Percentiles rank a stretch among this genome's conserved stretches.
These are phyloP conservation scores for Neopestalotiopsis sp. DNA, from an alignment of 2,329 filamentous ascomycete species.

Conservation along the genomic window DNA sequence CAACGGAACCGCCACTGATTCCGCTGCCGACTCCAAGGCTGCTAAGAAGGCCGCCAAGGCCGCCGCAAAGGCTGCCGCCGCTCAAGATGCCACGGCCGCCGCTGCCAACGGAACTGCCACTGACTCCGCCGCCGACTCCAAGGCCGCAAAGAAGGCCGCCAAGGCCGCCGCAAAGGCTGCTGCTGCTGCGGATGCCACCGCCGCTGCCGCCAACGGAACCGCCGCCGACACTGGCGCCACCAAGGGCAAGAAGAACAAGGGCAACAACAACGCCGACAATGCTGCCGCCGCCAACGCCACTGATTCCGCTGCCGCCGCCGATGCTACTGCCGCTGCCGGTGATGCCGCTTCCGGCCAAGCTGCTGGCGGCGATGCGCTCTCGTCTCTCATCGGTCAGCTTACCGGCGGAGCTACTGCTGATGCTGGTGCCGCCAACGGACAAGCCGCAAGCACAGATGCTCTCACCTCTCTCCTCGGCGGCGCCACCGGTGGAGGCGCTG, in stretches of 20 bases:
- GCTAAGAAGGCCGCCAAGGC: conserved; percentile 9
- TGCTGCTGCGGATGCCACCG: not conserved
- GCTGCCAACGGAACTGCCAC: not conserved
- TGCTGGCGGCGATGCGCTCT: not conserved
- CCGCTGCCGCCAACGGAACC: not conserved
- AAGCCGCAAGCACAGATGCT: not conserved
- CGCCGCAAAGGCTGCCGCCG: not conserved
- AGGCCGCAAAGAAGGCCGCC: conserved; percentile 5
- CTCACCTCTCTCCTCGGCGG: not conserved
- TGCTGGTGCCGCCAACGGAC: not conserved
- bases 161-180: conserved; percentile 12
- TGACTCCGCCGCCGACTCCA: not conserved
- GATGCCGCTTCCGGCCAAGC: not conserved
- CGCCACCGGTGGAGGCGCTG: not conserved
- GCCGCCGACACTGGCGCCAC: not conserved
- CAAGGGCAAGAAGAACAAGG: conserved; percentile 28
- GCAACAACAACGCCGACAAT: conserved; percentile 32
- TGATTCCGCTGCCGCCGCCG: not conserved
- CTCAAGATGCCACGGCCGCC: not conserved
- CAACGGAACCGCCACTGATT: not conserved
- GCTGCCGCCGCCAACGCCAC: conserved; percentile 47
- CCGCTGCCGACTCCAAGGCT: not conserved
- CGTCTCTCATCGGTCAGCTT: not conserved
- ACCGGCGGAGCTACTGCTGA: not conserved
- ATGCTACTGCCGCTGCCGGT: not conserved